phyloP scores from a whole-genome alignment of 2,329 filamentous ascomycete species.

The Cryphonectria parasitica region DNA sequence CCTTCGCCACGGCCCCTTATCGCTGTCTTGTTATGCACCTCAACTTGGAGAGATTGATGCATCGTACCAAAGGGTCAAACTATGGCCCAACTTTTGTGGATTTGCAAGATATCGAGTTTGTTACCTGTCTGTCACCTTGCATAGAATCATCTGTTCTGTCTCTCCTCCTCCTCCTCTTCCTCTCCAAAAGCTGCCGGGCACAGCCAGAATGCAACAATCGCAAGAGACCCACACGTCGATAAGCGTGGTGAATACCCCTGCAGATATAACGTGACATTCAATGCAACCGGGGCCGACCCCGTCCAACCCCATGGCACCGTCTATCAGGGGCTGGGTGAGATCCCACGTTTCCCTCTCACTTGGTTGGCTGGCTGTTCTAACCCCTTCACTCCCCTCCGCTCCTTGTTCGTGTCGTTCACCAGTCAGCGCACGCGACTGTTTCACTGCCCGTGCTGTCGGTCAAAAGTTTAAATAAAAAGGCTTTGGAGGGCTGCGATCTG shows the following conservation, averaged over 20 bases:
- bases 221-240: neutral
- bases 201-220: slow-evolving; percentile 1
- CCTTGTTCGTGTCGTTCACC: neutral
- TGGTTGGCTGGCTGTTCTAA: neutral
- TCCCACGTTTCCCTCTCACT: slow-evolving; percentile 1
- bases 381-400: neutral
- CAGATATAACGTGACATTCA: slow-evolving; percentile 5
- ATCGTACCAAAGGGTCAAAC: neutral
- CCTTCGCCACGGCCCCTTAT: neutral
- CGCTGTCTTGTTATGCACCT: neutral
- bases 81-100: neutral
- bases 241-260: neutral
- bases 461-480: neutral
- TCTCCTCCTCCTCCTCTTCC: neutral
- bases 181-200: neutral
- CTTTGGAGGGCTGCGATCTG: neutral
- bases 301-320: neutral
- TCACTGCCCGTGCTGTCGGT: neutral
- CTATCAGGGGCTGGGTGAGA: slow-evolving; percentile 4
- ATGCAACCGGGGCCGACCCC: neutral
- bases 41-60: neutral
- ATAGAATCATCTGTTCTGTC: neutral
- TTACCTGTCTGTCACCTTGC: neutral
- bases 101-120: neutral
- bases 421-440: neutral